phyloP scores from a whole-genome alignment of 345 rosid genomes.

The Salix udensis region DNA sequence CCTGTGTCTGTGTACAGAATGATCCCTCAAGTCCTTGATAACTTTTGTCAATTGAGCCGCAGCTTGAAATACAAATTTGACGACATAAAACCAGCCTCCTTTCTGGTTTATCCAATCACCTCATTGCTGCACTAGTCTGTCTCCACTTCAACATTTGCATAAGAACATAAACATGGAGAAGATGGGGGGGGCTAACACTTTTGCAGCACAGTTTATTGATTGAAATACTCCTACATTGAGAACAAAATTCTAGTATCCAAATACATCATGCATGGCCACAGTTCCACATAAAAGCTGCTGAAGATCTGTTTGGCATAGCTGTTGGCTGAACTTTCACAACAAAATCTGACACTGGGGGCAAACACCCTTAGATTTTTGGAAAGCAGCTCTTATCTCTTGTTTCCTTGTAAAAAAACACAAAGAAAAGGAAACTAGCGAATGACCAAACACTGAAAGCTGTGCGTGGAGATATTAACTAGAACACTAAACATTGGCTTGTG shows the following conservation, averaged over 20 bases:
- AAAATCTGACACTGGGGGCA: background rate
- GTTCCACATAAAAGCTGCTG: background rate
- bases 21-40: no score
- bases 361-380: background rate
- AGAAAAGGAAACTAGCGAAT: background rate
- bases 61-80: no score
- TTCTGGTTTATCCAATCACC: no score
- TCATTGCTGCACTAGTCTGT: no score
- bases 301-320: background rate
- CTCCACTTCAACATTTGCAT: no score
- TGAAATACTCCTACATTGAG: no score
- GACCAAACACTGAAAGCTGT: background rate
- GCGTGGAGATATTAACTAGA: background rate
- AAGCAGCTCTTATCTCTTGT: background rate
- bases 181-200: no score
- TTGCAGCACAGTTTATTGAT: no score
- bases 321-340: background rate
- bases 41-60: no score
- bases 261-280: background rate
- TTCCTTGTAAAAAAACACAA: background rate
- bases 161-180: no score
- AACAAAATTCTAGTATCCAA: background rate
- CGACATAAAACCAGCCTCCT: no score
- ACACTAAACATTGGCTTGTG: background rate
- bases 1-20: no score